A percentile compares a stretch with the other conserved stretches of the same genome.
Conservation (phyloP, 2,329 filamentous ascomycete genomes). For the Neoscytalidium dimidiatum region DNA sequence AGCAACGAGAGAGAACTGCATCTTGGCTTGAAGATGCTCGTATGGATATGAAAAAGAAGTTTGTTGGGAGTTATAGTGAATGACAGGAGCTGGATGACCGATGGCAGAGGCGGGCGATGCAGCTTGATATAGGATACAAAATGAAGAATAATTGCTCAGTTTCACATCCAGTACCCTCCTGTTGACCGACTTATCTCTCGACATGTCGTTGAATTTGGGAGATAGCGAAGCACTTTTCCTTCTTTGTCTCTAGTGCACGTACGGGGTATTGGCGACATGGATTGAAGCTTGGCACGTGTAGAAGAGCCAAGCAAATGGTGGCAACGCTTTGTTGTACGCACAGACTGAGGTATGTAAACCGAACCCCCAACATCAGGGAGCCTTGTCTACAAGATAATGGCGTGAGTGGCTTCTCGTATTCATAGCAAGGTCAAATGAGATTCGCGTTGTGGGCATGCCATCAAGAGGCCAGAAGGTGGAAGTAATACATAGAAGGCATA, state of each 20-base stretch:
- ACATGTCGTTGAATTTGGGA: not conserved
- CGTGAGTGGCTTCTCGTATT: no score
- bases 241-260: not conserved
- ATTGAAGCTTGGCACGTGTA: no score
- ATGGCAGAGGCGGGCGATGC: not conserved
- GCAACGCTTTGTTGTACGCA: no score
- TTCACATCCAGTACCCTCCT: not conserved
- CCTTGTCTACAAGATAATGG: no score
- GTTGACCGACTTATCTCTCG: not conserved
- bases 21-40: no score
- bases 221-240: not conserved
- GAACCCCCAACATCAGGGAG: no score
- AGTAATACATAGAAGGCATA: no score
- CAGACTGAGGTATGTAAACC: no score
- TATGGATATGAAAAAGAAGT: not conserved
- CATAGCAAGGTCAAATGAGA: no score
- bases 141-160: not conserved
- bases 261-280: not conserved
- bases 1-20: not conserved
- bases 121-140: not conserved
- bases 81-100: not conserved
- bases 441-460: no score
- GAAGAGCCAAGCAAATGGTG: no score
- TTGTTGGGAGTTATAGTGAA: not conserved
- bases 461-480: no score